Conservation (phyloP, 495 filamentous ascomycete species). For the Neurospora sp. region DNA sequence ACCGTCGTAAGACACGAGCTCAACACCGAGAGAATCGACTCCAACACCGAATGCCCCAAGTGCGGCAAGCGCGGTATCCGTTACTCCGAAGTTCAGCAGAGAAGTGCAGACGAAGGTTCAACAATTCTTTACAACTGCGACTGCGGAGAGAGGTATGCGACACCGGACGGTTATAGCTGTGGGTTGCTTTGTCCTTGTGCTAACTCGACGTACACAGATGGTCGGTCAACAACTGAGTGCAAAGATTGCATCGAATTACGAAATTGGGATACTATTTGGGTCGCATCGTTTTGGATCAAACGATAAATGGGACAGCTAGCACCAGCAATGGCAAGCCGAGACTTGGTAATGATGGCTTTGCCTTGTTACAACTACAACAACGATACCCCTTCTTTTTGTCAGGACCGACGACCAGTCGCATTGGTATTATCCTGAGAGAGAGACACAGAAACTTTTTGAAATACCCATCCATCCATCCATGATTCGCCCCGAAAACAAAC, state of each 20-base stretch:
- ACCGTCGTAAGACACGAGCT: slow-evolving; percentile 69
- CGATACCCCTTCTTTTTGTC: background rate
- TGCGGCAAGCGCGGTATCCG: slow-evolving; percentile 78
- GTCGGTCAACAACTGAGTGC: slow-evolving; percentile 23
- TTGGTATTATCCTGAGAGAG: background rate
- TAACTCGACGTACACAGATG: slow-evolving; percentile 36
- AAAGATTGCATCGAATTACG: background rate
- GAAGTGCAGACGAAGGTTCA: slow-evolving; percentile 89
- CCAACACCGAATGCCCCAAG: slow-evolving; percentile 60
- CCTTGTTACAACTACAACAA: background rate
- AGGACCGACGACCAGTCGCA: background rate
- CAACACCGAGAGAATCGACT: slow-evolving; percentile 62
- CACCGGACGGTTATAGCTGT: background rate
- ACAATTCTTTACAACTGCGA: slow-evolving; percentile 83
- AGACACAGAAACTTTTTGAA: background rate
- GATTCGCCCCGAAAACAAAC: background rate
- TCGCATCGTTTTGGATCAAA: background rate
- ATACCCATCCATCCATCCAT: background rate
- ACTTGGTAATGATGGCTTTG: background rate
- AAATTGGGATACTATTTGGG: background rate
- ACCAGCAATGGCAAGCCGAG: background rate
- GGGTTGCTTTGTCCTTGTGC: slow-evolving; percentile 1
- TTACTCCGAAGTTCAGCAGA: slow-evolving; percentile 74
- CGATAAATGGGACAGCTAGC: background rate
- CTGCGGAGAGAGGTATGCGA: slow-evolving; percentile 72